Conservation (phyloP, 2,329 filamentous ascomycete species). For the Microcyclospora tardicrescens region DNA sequence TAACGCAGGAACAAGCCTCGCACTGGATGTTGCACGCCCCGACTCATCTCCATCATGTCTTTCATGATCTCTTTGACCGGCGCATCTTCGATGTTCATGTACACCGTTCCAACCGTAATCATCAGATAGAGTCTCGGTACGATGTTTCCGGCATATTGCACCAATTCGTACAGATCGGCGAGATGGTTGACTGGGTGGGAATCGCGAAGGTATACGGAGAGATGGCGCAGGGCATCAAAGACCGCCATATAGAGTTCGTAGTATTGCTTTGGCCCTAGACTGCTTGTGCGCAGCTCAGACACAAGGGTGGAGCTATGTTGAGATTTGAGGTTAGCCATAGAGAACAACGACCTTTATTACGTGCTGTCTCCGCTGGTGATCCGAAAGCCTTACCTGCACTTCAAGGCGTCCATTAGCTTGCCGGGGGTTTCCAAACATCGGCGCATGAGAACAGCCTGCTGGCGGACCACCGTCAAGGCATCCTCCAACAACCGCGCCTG, state of each 20-base stretch:
- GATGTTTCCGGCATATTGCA: slow-evolving; percentile 97
- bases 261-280: slow-evolving; percentile 96
- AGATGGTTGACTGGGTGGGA: slow-evolving; percentile 97
- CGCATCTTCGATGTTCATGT: slow-evolving; percentile 96
- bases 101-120: slow-evolving; percentile 97
- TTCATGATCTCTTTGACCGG: slow-evolving; percentile 99
- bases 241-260: slow-evolving; percentile 99
- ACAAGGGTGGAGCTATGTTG: slow-evolving; percentile 76
- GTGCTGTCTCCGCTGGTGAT: no score
- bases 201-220: slow-evolving; percentile 91
- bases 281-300: slow-evolving; percentile 94
- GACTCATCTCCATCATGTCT: slow-evolving; percentile 99
- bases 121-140: slow-evolving; percentile 93
- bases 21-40: slow-evolving; percentile 92
- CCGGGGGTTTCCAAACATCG: slow-evolving; percentile 93
- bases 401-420: slow-evolving; percentile 98
- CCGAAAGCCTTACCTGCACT: slow-evolving; percentile 69
- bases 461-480: slow-evolving; percentile 88
- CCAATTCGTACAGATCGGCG: slow-evolving; percentile 92
- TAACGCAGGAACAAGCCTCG: slow-evolving; percentile 91
- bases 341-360: no score
- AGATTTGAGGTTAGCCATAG: no score
- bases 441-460: slow-evolving; percentile 94
- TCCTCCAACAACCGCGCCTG: slow-evolving; percentile 89
- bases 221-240: slow-evolving; percentile 91